A percentile compares a stretch with the other conserved stretches of the same genome.
These are phyloP conservation scores for Backusella psychrophila DNA, from an alignment of 192 early-diverging fungal genomes.

Conservation along the genomic window DNA sequence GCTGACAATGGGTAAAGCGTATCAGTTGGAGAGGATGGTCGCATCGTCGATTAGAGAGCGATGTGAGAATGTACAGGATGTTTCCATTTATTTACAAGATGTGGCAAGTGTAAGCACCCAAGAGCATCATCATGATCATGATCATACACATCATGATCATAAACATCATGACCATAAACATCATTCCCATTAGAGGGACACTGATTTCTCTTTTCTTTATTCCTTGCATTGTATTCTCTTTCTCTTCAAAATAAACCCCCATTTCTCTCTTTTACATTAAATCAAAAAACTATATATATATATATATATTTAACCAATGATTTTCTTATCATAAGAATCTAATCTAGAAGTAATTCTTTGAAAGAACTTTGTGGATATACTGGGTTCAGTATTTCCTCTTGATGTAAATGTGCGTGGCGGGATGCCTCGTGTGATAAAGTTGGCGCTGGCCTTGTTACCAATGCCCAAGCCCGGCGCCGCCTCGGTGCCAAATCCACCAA, in stretches of 20 bases:
- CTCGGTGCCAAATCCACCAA: conserved; percentile 14
- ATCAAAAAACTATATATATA: not conserved
- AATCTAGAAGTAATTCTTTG: conserved; percentile 29
- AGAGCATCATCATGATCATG: not conserved
- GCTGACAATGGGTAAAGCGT: conserved; percentile 44
- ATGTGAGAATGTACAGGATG: conserved; percentile 38
- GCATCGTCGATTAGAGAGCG: conserved; percentile 21
- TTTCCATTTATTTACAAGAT: conserved; percentile 37
- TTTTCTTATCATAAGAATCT: conserved; percentile 28
- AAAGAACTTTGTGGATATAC: conserved; percentile 37
- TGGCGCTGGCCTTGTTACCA: not conserved
- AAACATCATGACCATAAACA: not conserved
- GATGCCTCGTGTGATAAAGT: conserved; percentile 17
- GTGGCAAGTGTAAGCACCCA: not conserved
- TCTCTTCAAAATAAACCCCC: not conserved
- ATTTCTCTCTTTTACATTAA: not conserved
- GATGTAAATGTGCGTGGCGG: conserved; percentile 11
- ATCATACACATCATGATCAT: not conserved
- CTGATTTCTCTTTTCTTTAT: no score
- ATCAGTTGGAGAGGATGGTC: conserved; percentile 36
- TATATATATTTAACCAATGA: not conserved
- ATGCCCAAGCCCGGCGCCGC: not conserved
- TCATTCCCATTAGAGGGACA: not conserved
- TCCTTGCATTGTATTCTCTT: not conserved
- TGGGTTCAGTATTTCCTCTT: conserved; percentile 13